These are phyloP conservation scores for Lactarius vividus DNA, from an alignment of 768 basidiomycete species.

Conservation along the genomic window DNA sequence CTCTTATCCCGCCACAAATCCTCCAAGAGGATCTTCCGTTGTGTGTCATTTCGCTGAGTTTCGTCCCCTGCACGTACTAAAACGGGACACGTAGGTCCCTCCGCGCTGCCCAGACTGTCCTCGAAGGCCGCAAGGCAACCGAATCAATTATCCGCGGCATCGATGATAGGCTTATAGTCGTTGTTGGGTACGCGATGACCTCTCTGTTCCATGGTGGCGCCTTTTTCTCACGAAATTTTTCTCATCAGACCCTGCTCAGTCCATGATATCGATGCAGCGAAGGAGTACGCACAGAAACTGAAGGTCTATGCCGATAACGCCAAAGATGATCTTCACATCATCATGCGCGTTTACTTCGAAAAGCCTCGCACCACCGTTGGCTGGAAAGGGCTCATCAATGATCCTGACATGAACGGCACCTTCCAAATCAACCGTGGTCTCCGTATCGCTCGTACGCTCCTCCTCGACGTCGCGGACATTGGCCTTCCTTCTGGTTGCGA, in stretches of 20 bases:
- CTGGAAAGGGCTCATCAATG: constrained; percentile 99
- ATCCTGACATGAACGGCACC: constrained; percentile 88
- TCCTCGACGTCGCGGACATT: constrained; percentile 85
- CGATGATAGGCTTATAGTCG: constrained; percentile 90
- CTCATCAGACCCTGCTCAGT: constrained; percentile 83
- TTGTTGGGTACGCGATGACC: constrained; percentile 65
- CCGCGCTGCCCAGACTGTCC: constrained; percentile 80
- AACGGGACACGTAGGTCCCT: constrained; percentile 51
- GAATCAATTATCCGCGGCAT: constrained; percentile 80
- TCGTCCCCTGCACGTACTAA: constrained; percentile 27
- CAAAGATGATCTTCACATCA: constrained; percentile 84
- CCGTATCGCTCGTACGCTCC: constrained; percentile 78
- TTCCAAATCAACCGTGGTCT: constrained; percentile 98
- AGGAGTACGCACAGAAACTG: constrained; percentile 83
- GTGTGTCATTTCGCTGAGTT: constrained; percentile 41
- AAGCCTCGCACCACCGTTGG: constrained; percentile 95
- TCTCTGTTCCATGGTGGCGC: constrained; percentile 1
- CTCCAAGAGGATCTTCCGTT: constrained; percentile 90
- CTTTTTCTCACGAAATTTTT: not conserved
- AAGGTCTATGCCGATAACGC: constrained; percentile 75
- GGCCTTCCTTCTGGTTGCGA: constrained; percentile 97
- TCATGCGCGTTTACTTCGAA: constrained; percentile 99
- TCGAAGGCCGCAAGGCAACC: constrained; percentile 75
- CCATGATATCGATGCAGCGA: constrained; percentile 80
- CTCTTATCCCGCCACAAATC: constrained; percentile 92